Evolutionary conservation across 2,329 filamentous ascomycete species (phyloP).

Genomic region (Curvularia lunata): DNA sequence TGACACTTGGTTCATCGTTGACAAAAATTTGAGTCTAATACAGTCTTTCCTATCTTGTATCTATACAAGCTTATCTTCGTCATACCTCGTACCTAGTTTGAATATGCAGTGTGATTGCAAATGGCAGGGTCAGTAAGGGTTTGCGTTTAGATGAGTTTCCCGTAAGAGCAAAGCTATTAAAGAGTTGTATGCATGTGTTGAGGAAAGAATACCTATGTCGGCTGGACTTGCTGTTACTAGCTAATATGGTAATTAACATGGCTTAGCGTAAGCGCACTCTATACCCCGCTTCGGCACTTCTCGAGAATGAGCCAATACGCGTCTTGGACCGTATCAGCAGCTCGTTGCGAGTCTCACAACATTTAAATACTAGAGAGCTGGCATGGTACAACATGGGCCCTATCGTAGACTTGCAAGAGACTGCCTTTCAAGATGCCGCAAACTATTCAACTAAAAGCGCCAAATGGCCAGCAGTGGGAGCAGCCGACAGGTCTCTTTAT

Average conservation of each 20-base stretch:
- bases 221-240: neutral
- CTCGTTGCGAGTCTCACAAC: neutral
- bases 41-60: no score
- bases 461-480: constrained; percentile 48
- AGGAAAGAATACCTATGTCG: neutral
- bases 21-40: no score
- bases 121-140: no score
- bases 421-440: constrained; percentile 1
- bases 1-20: no score
- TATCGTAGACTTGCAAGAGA: neutral
- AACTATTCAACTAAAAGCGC: constrained; percentile 45
- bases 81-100: no score
- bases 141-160: neutral
- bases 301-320: neutral
- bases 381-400: neutral
- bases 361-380: neutral
- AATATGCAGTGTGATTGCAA: neutral
- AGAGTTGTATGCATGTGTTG: neutral
- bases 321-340: neutral
- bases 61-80: no score
- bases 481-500: constrained; percentile 54
- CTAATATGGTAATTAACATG: neutral
- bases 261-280: constrained; percentile 3
- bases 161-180: neutral
- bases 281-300: constrained; percentile 4